These are phyloP conservation scores for Emericellopsis terricola DNA, from an alignment of 495 filamentous ascomycete species.

Conservation along the genomic window DNA sequence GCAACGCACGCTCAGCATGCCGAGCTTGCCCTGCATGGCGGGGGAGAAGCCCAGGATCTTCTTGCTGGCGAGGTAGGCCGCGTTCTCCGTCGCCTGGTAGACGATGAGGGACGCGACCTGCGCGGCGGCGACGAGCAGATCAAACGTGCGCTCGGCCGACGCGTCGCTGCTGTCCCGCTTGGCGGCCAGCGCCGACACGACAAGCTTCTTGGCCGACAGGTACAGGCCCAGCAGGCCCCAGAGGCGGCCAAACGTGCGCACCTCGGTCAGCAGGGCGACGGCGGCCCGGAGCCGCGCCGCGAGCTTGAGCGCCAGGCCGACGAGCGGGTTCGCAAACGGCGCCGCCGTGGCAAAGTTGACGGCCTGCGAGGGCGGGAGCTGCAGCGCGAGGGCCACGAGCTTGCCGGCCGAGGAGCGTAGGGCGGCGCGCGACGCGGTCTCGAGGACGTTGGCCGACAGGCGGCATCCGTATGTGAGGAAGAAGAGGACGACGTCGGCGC, in stretches of 20 bases:
- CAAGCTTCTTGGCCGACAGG: constrained; percentile 42
- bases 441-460: constrained; percentile 24
- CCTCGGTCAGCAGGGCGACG: constrained; percentile 36
- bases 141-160: constrained; percentile 15
- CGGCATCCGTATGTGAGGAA: constrained; percentile 47
- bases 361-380: constrained; percentile 18
- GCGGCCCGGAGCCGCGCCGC: constrained; percentile 29
- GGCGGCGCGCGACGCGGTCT: constrained; percentile 14
- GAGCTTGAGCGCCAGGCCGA: constrained; percentile 21
- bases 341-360: constrained; percentile 15
- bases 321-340: constrained; percentile 14
- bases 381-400: constrained; percentile 20
- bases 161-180: background rate
- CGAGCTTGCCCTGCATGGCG: constrained; percentile 32
- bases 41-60: constrained; percentile 44
- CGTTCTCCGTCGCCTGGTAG: constrained; percentile 75
- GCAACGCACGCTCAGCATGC: constrained; percentile 57
- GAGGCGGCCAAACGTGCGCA: constrained; percentile 56
- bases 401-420: constrained; percentile 18
- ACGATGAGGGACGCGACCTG: constrained; percentile 47
- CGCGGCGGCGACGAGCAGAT: constrained; percentile 37
- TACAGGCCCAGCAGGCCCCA: constrained; percentile 68
- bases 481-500: constrained; percentile 42
- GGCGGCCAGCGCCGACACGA: constrained; percentile 14
- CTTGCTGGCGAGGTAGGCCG: constrained; percentile 54